Base-by-base conservation (phyloP, 2,329 filamentous ascomycete genomes). In the Leptographium lundbergii region DNA sequence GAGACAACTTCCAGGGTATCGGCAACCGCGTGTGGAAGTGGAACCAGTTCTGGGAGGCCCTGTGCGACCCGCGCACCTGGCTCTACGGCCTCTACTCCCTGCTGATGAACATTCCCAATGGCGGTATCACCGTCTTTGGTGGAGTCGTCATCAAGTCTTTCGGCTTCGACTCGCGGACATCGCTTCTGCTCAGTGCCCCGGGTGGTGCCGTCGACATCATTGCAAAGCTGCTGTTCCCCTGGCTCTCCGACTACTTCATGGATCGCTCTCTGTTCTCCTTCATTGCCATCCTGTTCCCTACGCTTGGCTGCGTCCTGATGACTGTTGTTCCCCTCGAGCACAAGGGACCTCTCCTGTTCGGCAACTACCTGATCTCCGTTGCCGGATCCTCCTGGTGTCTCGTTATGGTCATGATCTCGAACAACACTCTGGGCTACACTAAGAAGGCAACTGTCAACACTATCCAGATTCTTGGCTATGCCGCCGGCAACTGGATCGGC, bases 1-100 rank as follows among this genome's bases (percentile, higher is more conserved):
- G 77, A 2, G 73, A 74, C 36, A 82, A 83, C 62, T 80, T 83
- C 65, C 82, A 81, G 0, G 80, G 80, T 7, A 73, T 82, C 4
- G 80, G 79, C 61, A 80, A 78, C 60, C 68, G 69, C 14, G 70
- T 76, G 39, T 76, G 76, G 65, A 74, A 76, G 62, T 69, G 66
- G 65, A 68, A 74, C 48, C 75, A 77, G 65, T 70, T 75, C 4
- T 68, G 69, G 60, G 75, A 81, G 65, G 74, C 76, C 0, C n/a
- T 58, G 32, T 4, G 24, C 14, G 39, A 54, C 51, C 29, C 39
- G 19, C 80, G 80, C 64, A 78, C 78, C 0, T 55, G 39, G 39
- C 36, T 55, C 17, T 57, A 55, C 25, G 47, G 10, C 4, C 55
- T 59, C 25, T 59, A 50, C 53, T 51, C 52, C 6, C 29, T 59